Percentiles rank a stretch among this genome's conserved stretches.
phyloP scores from a whole-genome alignment of 202 grass and related monocot species.

The Brachypodium distachyon region DNA sequence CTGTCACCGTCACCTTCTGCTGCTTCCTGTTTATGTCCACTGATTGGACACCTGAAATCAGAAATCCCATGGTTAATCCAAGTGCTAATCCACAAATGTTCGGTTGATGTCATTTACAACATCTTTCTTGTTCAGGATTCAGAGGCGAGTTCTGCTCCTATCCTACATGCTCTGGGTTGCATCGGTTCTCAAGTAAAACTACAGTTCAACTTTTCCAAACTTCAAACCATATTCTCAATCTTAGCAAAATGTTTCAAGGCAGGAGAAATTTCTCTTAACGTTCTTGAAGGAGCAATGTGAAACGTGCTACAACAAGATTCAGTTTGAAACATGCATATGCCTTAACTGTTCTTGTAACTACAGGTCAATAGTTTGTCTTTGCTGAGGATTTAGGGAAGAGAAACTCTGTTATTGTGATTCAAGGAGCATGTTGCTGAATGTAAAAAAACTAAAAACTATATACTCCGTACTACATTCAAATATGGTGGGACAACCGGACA shows the following conservation, averaged over 20 bases:
- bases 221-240: too few species aligned
- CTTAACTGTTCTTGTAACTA: too few species aligned
- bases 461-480: too few species aligned
- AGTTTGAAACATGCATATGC: too few species aligned
- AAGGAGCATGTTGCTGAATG: not conserved
- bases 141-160: too few species aligned
- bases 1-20: slow-evolving; percentile 58
- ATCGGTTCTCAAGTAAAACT: not conserved
- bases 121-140: too few species aligned
- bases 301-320: not conserved
- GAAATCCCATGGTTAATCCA: not conserved
- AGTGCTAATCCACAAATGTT: not conserved
- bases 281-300: too few species aligned
- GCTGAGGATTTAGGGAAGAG: not conserved
- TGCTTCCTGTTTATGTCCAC: slow-evolving; percentile 67
- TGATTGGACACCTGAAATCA: slow-evolving; percentile 44
- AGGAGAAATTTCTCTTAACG: too few species aligned
- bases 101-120: not conserved
- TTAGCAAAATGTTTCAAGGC: too few species aligned
- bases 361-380: not conserved
- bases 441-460: not conserved
- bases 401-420: not conserved
- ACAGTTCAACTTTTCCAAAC: too few species aligned
- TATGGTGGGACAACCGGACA: not conserved
- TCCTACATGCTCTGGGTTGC: too few species aligned